These are phyloP conservation scores for Chaetomium cochliodes DNA, from an alignment of 495 filamentous ascomycete species.

Conservation along the genomic window DNA sequence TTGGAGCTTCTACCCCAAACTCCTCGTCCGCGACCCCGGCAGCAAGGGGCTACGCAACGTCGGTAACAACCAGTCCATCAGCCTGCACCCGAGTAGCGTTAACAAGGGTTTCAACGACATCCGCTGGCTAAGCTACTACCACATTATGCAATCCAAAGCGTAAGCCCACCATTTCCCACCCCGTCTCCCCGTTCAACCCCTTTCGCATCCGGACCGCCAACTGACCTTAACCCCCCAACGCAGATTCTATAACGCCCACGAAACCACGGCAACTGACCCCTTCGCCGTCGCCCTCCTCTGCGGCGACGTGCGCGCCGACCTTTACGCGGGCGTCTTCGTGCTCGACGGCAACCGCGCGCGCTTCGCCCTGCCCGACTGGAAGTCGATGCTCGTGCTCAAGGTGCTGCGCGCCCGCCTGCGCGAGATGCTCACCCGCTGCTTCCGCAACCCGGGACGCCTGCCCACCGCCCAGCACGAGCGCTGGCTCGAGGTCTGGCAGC, in stretches of 20 bases:
- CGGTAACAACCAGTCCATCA: slow-evolving; percentile 83
- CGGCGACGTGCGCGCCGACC: slow-evolving; percentile 81
- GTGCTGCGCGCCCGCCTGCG: slow-evolving; percentile 64
- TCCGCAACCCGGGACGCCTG: slow-evolving; percentile 71
- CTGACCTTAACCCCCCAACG: not conserved
- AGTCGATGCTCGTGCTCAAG: slow-evolving; percentile 82
- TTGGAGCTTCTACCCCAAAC: slow-evolving; percentile 93
- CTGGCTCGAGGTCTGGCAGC: slow-evolving; percentile 72
- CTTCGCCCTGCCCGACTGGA: slow-evolving; percentile 89
- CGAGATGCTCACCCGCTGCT: slow-evolving; percentile 67
- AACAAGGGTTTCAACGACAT: slow-evolving; percentile 68
- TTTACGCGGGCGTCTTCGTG: slow-evolving; percentile 81
- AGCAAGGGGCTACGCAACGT: slow-evolving; percentile 89
- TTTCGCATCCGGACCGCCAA: too few relatives aligned
- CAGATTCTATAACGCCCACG: slow-evolving; percentile 81
- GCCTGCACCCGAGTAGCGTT: slow-evolving; percentile 78
- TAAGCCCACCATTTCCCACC: slow-evolving; percentile 40
- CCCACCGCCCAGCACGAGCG: slow-evolving; percentile 62
- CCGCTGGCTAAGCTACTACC: slow-evolving; percentile 89
- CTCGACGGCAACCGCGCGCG: slow-evolving; percentile 84
- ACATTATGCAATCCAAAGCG: slow-evolving; percentile 90
- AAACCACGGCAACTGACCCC: slow-evolving; percentile 77
- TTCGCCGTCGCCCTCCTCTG: slow-evolving; percentile 81
- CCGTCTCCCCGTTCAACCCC: not conserved
- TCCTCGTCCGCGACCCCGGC: slow-evolving; percentile 67